Evolutionary conservation across 2,329 filamentous ascomycete species (phyloP).

Genomic region (Exophiala alcalophila): DNA sequence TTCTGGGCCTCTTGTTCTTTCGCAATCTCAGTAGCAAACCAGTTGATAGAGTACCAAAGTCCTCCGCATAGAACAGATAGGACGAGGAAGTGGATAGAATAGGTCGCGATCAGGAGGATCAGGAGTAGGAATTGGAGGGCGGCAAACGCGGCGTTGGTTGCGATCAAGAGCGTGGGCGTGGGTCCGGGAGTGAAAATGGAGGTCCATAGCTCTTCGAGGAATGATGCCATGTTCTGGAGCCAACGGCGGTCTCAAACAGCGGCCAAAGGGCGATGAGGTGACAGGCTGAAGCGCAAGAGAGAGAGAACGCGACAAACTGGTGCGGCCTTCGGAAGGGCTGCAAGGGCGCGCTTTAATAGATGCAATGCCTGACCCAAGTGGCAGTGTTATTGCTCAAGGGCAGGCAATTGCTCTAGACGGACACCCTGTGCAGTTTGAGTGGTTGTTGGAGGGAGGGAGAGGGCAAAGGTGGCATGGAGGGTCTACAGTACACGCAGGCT

Average conservation of each 20-base stretch:
- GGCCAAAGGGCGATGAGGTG: not conserved
- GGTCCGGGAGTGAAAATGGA: slow-evolving; percentile 92
- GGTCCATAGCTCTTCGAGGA: slow-evolving; percentile 76
- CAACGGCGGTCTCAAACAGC: not conserved
- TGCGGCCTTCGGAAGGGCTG: slow-evolving; percentile 14
- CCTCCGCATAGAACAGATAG: slow-evolving; percentile 75
- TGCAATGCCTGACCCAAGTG: slow-evolving; percentile 1
- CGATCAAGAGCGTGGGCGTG: slow-evolving; percentile 80
- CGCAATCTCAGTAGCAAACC: slow-evolving; percentile 75
- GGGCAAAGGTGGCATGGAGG: slow-evolving; percentile 18
- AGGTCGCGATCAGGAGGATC: slow-evolving; percentile 72
- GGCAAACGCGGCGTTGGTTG: slow-evolving; percentile 86
- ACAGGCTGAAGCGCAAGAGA: slow-evolving; percentile 3
- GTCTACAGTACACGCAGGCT: no score
- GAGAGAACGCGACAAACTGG: slow-evolving; percentile 13
- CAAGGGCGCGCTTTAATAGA: slow-evolving; percentile 14
- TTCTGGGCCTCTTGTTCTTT: slow-evolving; percentile 48
- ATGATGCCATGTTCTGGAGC: slow-evolving; percentile 44
- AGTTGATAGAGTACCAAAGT: slow-evolving; percentile 94
- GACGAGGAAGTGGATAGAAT: slow-evolving; percentile 83
- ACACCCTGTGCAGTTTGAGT: slow-evolving; percentile 15
- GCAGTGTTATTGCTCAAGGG: slow-evolving; percentile 4
- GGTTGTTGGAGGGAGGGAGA: slow-evolving; percentile 4
- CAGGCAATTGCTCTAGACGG: slow-evolving; percentile 11
- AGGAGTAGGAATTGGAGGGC: slow-evolving; percentile 77